Conservation (phyloP, 345 rosid genomes). For the Melaleuca quinquenervia region DNA sequence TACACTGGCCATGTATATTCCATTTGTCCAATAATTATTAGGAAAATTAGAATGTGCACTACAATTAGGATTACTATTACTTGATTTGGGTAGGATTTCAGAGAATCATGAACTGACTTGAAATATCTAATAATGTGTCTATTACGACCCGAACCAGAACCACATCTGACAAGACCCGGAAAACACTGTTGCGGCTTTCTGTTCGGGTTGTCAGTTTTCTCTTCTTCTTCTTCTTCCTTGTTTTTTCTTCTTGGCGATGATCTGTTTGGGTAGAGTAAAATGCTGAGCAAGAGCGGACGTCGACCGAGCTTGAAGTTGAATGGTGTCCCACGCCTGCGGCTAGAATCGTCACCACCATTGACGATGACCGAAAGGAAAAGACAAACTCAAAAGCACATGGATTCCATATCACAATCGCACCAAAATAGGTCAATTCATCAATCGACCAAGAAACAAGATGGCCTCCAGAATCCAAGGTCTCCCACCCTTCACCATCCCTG, state of each 20-base stretch:
- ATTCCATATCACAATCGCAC: background rate
- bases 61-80: background rate
- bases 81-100: background rate
- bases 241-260: background rate
- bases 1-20: background rate
- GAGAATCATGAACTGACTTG: background rate
- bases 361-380: background rate
- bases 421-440: background rate
- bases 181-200: too few species aligned
- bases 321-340: slow-evolving; percentile 61
- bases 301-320: slow-evolving; percentile 84
- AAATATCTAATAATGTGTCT: background rate
- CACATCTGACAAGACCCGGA: background rate
- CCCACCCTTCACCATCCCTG: background rate
- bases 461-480: slow-evolving; percentile 24
- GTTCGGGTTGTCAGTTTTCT: background rate
- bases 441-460: background rate
- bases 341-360: slow-evolving; percentile 31
- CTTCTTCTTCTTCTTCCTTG: background rate
- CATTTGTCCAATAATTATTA: background rate
- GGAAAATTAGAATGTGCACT: background rate
- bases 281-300: slow-evolving; percentile 19
- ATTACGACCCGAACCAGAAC: background rate
- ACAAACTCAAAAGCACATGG: background rate
- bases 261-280: background rate